These are phyloP conservation scores for Sporobolomyces pararoseus DNA, from an alignment of 768 basidiomycete species.

Conservation along the genomic window DNA sequence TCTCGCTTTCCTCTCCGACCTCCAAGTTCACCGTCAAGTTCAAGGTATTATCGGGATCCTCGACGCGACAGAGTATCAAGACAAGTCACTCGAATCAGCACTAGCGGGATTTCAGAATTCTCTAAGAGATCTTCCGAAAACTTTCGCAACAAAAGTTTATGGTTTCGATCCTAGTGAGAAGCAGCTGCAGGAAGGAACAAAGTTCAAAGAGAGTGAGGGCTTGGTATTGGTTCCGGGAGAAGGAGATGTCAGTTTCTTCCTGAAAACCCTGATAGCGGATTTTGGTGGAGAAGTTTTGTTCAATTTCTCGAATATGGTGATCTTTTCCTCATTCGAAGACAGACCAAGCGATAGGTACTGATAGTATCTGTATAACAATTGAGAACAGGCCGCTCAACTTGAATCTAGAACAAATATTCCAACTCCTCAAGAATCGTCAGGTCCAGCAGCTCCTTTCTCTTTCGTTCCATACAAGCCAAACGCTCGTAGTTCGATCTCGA, in stretches of 20 bases:
- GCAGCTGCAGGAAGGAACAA: constrained; percentile 53
- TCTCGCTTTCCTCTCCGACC: constrained; percentile 59
- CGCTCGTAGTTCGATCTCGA: constrained; percentile 6
- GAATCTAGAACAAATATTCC: constrained; percentile 37
- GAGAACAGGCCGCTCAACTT: constrained; percentile 32
- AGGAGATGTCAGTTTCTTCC: constrained; percentile 78
- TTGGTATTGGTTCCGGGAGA: constrained; percentile 74
- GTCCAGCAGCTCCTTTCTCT: constrained; percentile 10
- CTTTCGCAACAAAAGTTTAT: constrained; percentile 75
- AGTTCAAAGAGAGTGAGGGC: constrained; percentile 54
- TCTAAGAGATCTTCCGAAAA: constrained; percentile 62
- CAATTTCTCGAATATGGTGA: constrained; percentile 81
- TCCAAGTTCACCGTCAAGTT: constrained; percentile 70
- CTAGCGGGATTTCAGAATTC: constrained; percentile 59
- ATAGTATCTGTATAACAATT: no score
- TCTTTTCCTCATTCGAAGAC: no score
- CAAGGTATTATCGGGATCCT: constrained; percentile 85
- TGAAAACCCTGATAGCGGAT: constrained; percentile 83
- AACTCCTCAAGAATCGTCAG: constrained; percentile 38
- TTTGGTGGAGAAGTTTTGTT: constrained; percentile 79
- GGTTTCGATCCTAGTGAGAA: constrained; percentile 70
- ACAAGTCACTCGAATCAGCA: constrained; percentile 61
- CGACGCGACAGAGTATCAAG: constrained; percentile 50
- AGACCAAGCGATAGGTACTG: neutral
- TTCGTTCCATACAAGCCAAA: constrained; percentile 13